Percentiles rank a stretch among this genome's conserved stretches.
phyloP scores from a whole-genome alignment of 257 asterid species.

The Solanum ossicruentum region DNA sequence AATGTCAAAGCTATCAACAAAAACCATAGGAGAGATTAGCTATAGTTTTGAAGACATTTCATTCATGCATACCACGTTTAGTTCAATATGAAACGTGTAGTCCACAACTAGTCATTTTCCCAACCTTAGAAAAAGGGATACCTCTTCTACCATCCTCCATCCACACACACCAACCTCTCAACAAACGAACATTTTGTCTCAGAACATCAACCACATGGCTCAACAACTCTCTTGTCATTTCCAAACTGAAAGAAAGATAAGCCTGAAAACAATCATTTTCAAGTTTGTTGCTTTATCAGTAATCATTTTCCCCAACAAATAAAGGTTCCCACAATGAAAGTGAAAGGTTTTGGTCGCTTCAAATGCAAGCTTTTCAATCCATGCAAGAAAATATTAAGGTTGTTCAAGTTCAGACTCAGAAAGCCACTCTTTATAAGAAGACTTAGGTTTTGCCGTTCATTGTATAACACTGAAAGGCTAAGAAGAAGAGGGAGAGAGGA shows the following conservation, averaged over 20 bases:
- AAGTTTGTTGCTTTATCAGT: slow-evolving; percentile 9
- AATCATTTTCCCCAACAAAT: slow-evolving; percentile 10
- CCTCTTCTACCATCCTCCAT: not conserved
- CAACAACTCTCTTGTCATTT: not conserved
- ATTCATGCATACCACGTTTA: not conserved
- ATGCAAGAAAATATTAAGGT: slow-evolving; percentile 31
- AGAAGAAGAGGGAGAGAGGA: slow-evolving; percentile 11
- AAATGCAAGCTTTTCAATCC: slow-evolving; percentile 39
- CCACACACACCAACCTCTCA: not conserved
- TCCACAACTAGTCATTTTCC: not conserved
- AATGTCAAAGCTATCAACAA: not conserved
- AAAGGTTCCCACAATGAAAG: not conserved
- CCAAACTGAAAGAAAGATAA: not conserved
- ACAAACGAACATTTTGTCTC: not conserved
- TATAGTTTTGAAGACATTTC: not conserved
- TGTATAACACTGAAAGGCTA: not conserved
- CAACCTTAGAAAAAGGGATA: not conserved
- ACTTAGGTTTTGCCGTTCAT: slow-evolving; percentile 5
- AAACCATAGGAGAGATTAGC: not conserved
- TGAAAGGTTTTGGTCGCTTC: slow-evolving; percentile 22
- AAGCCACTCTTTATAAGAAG: slow-evolving; percentile 40
- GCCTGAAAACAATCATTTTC: slow-evolving; percentile 1
- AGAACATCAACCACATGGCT: not conserved
- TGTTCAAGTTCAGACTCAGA: slow-evolving; percentile 32
- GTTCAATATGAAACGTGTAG: not conserved